Conservation (phyloP, 2,329 filamentous ascomycete genomes). For the Coniochaeta prunicola region DNA sequence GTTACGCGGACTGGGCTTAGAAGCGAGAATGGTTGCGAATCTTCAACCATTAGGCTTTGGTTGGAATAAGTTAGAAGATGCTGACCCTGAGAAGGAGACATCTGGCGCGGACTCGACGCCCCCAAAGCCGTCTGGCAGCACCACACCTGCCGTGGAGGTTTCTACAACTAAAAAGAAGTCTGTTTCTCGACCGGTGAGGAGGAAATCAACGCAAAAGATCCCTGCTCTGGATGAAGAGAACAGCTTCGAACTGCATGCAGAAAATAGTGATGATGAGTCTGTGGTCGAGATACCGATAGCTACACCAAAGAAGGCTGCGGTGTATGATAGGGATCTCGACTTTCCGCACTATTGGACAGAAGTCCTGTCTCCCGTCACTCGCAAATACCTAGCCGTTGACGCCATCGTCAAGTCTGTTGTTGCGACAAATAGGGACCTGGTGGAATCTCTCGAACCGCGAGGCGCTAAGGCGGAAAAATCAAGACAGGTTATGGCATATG, state of each 20-base stretch:
- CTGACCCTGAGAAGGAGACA: conserved; percentile 41
- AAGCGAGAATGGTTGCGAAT: conserved; percentile 76
- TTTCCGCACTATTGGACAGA: conserved; percentile 94
- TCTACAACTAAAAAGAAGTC: conserved; percentile 5
- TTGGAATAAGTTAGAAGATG: conserved; percentile 82
- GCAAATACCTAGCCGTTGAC: conserved; percentile 74
- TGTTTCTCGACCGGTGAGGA: conserved; percentile 9
- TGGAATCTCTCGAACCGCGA: conserved; percentile 73
- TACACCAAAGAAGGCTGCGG: conserved; percentile 35
- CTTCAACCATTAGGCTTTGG: conserved; percentile 84
- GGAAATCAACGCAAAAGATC: conserved; percentile 10
- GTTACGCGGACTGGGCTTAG: conserved; percentile 70
- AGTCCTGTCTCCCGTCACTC: conserved; percentile 72
- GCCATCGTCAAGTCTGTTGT: conserved; percentile 62
- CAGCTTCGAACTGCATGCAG: conserved; percentile 39
- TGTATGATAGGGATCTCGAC: conserved; percentile 68
- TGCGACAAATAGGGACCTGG: conserved; percentile 63
- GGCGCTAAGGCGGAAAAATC: conserved; percentile 77
- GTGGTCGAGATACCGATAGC: conserved; percentile 47
- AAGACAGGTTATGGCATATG: conserved; percentile 85
- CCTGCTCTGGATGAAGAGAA: conserved; percentile 35
- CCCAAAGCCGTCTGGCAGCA: conserved; percentile 11
- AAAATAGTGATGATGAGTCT: conserved; percentile 51
- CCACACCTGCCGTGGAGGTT: conserved; percentile 13
- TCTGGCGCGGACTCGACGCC: conserved; percentile 1